A percentile compares a stretch with the other conserved stretches of the same genome.
Conservation (phyloP, 192 early-diverging fungal species). For the Linnemannia zychae region DNA sequence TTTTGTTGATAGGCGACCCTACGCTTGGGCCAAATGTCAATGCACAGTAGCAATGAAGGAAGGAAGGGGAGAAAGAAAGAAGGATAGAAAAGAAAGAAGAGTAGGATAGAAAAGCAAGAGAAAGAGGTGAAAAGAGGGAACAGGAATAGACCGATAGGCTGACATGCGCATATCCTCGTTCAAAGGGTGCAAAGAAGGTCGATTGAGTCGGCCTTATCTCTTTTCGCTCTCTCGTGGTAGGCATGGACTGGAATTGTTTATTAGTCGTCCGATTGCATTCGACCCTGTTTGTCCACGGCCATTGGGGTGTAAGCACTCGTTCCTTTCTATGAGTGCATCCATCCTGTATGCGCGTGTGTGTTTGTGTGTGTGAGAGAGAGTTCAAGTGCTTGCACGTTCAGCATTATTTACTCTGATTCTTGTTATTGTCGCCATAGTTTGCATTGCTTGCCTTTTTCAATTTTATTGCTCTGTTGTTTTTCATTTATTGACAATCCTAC, state of each 20-base stretch:
- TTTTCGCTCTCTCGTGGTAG: neutral
- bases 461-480: neutral
- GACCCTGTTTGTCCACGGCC: neutral
- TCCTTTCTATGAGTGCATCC: neutral
- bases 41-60: neutral
- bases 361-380: neutral
- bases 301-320: neutral
- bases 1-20: neutral
- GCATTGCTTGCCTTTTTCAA: neutral
- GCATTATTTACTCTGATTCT: no score
- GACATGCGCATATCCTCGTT: neutral
- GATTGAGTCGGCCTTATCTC: neutral
- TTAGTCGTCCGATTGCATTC: neutral
- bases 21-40: neutral
- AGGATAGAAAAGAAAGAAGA: neutral
- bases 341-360: neutral
- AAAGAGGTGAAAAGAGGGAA: neutral
- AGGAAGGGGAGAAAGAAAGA: neutral
- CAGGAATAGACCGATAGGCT: neutral
- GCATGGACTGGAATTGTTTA: slow-evolving; percentile 7
- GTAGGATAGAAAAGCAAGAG: neutral
- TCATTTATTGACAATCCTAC: neutral
- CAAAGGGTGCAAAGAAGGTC: neutral
- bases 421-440: neutral
- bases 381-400: no score